Conservation (phyloP, 2,329 filamentous ascomycete species). For the Phoma sp. region DNA sequence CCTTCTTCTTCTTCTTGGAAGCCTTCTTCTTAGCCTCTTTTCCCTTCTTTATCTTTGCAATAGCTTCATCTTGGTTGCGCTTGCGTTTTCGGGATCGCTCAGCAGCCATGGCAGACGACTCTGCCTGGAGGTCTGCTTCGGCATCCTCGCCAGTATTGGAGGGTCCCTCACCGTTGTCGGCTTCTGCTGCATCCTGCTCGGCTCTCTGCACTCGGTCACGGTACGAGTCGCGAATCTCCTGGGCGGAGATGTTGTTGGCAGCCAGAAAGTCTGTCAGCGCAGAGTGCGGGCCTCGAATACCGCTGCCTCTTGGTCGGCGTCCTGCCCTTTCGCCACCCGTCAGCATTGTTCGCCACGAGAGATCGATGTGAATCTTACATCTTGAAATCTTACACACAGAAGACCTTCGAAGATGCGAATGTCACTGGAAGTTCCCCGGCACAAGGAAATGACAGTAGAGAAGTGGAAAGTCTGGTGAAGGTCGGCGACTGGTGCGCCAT, state of each 20-base stretch:
- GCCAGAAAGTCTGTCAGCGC: conserved; percentile 72
- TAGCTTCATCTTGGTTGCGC: conserved; percentile 59
- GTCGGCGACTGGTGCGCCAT: conserved; percentile 11
- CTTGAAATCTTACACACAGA: not conserved
- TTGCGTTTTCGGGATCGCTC: conserved; percentile 61
- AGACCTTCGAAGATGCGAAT: not conserved
- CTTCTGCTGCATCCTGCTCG: conserved; percentile 47
- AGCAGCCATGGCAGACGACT: conserved; percentile 51
- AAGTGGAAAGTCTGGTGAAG: not conserved
- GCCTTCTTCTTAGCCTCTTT: conserved; percentile 59
- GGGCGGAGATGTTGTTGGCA: conserved; percentile 74
- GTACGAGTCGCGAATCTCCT: conserved; percentile 66
- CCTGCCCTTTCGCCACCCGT: conserved; percentile 37
- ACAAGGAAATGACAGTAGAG: not conserved
- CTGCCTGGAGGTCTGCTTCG: conserved; percentile 42
- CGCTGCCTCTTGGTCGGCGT: conserved; percentile 47
- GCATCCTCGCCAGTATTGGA: conserved; percentile 45
- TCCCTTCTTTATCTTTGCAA: conserved; percentile 50
- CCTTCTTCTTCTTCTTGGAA: conserved; percentile 50
- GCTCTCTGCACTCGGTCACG: conserved; percentile 59
- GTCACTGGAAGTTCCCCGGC: not conserved
- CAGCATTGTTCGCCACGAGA: conserved; percentile 17
- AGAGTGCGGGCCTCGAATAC: conserved; percentile 66
- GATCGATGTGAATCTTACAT: conserved; percentile 22
- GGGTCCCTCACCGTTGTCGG: conserved; percentile 45